phyloP scores from a whole-genome alignment of 2,329 filamentous ascomycete genomes.

The Xylariomycetidae sp. region DNA sequence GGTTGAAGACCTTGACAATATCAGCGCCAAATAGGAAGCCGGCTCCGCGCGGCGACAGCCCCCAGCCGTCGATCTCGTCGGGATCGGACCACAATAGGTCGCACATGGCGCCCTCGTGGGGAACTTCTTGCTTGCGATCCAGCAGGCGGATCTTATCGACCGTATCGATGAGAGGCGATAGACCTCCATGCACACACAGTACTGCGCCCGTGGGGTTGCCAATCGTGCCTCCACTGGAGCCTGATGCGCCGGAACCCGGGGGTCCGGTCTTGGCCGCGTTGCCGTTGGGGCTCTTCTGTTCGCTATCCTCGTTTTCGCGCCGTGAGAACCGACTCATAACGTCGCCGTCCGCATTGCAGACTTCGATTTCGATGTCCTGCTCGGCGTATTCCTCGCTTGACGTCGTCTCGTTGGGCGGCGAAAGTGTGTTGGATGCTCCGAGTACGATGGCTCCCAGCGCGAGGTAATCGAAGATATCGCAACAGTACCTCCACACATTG shows the following conservation, averaged over 20 bases:
- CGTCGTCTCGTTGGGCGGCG: slow-evolving; percentile 41
- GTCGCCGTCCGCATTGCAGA: slow-evolving; percentile 76
- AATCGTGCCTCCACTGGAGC: slow-evolving; percentile 56
- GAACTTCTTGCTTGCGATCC: slow-evolving; percentile 96
- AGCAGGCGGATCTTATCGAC: slow-evolving; percentile 94
- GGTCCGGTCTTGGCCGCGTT: slow-evolving; percentile 55
- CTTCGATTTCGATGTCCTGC: slow-evolving; percentile 84
- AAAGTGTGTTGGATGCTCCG: slow-evolving; percentile 67
- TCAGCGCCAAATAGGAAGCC: slow-evolving; percentile 94
- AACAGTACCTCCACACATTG: slow-evolving; percentile 96
- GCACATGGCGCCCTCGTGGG: slow-evolving; percentile 98
- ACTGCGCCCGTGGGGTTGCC: slow-evolving; percentile 75
- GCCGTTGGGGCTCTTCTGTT: slow-evolving; percentile 26
- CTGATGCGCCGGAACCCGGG: slow-evolving; percentile 73
- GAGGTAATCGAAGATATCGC: slow-evolving; percentile 96
- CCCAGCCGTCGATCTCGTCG: slow-evolving; percentile 97
- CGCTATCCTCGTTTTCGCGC: slow-evolving; percentile 15
- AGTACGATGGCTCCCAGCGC: slow-evolving; percentile 84
- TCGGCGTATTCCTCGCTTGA: slow-evolving; percentile 46
- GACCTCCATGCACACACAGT: slow-evolving; percentile 89
- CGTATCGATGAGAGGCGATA: slow-evolving; percentile 85
- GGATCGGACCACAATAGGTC: slow-evolving; percentile 97
- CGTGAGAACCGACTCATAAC: slow-evolving; percentile 67
- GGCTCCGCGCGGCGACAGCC: slow-evolving; percentile 84
- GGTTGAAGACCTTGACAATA: slow-evolving; percentile 94